Evolutionary conservation across 306 rosid species (phyloP).

Genomic region (Corylus americana): DNA sequence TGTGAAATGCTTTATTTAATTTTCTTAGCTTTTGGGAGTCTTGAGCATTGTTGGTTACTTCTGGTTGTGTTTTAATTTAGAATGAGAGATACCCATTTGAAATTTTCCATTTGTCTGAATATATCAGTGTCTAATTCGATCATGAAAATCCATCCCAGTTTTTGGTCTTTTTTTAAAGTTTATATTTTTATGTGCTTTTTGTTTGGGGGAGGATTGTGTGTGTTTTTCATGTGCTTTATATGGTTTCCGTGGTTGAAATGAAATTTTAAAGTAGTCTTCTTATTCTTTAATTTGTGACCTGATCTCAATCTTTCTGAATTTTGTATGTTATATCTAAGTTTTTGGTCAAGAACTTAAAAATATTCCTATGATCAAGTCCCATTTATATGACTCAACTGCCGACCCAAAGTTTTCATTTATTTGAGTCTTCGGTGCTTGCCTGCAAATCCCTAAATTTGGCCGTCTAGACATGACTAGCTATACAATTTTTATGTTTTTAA

Average conservation of each 20-base stretch:
- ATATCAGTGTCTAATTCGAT: slow-evolving; percentile 2
- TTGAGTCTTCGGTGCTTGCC: not conserved
- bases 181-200: too few species aligned
- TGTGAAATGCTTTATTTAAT: not conserved
- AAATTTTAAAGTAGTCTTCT: not conserved
- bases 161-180: not conserved
- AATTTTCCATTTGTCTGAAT: slow-evolving; percentile 2
- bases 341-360: not conserved
- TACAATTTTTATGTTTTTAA: not conserved
- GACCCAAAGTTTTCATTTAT: not conserved
- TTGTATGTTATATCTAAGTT: not conserved
- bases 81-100: not conserved
- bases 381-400: not conserved
- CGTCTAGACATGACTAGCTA: not conserved
- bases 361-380: not conserved
- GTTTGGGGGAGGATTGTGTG: not conserved
- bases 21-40: not conserved
- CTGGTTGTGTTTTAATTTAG: not conserved
- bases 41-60: not conserved
- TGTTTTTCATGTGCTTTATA: not conserved
- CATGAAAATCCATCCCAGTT: not conserved
- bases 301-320: not conserved
- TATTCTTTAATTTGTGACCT: not conserved
- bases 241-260: not conserved
- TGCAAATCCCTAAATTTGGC: too few species aligned